Evolutionary conservation across 2,329 filamentous ascomycete species (phyloP).

Genomic region (Chaetomiaceae sp.): DNA sequence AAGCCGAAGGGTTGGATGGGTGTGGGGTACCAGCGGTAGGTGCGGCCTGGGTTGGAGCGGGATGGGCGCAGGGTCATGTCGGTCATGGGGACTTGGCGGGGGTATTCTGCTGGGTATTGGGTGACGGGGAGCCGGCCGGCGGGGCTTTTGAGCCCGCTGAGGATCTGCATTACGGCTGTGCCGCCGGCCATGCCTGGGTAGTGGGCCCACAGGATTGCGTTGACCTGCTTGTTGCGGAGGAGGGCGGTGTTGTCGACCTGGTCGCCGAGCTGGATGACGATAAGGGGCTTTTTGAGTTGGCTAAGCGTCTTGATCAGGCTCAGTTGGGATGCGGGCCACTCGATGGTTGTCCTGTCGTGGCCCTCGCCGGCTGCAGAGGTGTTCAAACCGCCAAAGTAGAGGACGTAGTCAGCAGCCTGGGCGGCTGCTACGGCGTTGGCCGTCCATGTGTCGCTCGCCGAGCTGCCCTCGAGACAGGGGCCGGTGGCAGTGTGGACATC

Average conservation of each 20-base stretch:
- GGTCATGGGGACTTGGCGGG: constrained; percentile 46
- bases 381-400: constrained; percentile 53
- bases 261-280: constrained; percentile 47
- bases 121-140: constrained; percentile 52
- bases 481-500: constrained; percentile 40
- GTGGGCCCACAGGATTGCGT: constrained; percentile 51
- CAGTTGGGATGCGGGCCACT: constrained; percentile 49
- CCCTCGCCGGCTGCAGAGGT: constrained; percentile 47
- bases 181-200: constrained; percentile 58
- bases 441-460: constrained; percentile 31
- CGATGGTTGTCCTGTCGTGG: constrained; percentile 45
- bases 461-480: constrained; percentile 24
- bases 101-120: constrained; percentile 51
- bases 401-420: constrained; percentile 44
- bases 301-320: constrained; percentile 44
- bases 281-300: constrained; percentile 40
- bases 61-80: constrained; percentile 49
- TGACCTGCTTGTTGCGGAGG: constrained; percentile 41
- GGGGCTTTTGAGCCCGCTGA: constrained; percentile 45
- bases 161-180: constrained; percentile 46
- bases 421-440: constrained; percentile 36
- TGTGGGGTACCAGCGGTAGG: constrained; percentile 49
- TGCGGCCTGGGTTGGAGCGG: constrained; percentile 33
- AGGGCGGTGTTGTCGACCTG: constrained; percentile 48
- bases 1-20: constrained; percentile 47